Evolutionary conservation across 768 basidiomycete genomes (phyloP).

Genomic region (Butyriboletus loyo): DNA sequence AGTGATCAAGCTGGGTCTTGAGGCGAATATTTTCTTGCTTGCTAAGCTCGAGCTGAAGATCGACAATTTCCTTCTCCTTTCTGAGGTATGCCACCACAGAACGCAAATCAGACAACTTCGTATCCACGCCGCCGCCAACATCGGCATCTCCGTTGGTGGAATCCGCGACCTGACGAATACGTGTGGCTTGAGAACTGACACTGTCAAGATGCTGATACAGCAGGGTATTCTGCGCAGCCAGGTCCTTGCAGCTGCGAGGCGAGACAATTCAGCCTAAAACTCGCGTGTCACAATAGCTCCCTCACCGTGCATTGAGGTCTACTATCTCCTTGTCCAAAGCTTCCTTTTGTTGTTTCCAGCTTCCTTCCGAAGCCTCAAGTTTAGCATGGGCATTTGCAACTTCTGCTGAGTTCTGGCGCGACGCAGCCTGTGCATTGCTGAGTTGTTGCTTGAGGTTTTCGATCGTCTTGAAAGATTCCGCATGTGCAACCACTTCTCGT

Average conservation of each 20-base stretch:
- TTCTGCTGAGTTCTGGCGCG: slow-evolving; percentile 56
- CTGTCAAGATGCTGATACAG: slow-evolving; percentile 84
- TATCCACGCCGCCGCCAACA: slow-evolving; percentile 49
- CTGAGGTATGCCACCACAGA: slow-evolving; percentile 79
- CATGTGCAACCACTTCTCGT: slow-evolving; percentile 80
- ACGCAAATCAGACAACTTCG: slow-evolving; percentile 68
- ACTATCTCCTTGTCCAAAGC: slow-evolving; percentile 73
- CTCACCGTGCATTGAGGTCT: slow-evolving; percentile 69
- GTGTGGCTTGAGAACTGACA: slow-evolving; percentile 76
- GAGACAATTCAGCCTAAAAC: not conserved
- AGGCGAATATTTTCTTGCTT: slow-evolving; percentile 72
- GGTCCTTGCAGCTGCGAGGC: slow-evolving; percentile 59
- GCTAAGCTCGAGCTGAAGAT: slow-evolving; percentile 80
- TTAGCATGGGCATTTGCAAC: slow-evolving; percentile 78
- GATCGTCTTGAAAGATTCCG: slow-evolving; percentile 75
- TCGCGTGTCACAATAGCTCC: not conserved
- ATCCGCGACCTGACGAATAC: slow-evolving; percentile 71
- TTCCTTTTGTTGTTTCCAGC: slow-evolving; percentile 79
- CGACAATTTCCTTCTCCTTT: slow-evolving; percentile 90
- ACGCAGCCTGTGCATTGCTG: slow-evolving; percentile 44
- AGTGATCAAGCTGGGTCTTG: slow-evolving; percentile 72
- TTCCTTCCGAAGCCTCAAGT: slow-evolving; percentile 63
- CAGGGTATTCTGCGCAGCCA: slow-evolving; percentile 69
- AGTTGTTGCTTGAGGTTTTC: slow-evolving; percentile 65
- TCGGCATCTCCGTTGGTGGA: slow-evolving; percentile 47